Base-by-base conservation (phyloP, 106 monocot species). In the Dactylorhiza incarnata region DNA sequence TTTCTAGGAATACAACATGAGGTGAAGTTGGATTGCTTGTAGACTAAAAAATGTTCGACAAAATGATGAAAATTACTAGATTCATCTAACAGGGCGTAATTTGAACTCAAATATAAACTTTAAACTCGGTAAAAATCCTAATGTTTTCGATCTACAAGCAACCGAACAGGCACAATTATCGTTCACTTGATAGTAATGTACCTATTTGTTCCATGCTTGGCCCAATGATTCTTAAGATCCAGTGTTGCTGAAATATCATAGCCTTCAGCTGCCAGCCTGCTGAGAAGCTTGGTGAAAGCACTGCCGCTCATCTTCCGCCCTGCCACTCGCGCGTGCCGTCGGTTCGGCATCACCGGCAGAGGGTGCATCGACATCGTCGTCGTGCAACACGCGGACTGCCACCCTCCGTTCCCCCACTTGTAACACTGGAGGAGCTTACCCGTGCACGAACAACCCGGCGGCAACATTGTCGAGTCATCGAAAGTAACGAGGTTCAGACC, bases 241-340 rank as follows among this genome's bases (percentile, higher is more conserved):
- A 90, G 22, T 5, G 87, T 71, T 14, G 66, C 45, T 7, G 87
- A 90, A 3, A 90, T 61, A 83, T 90, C 87, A 43, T 90, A 75
- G 11, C 90, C 82, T n/a, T 87, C 81, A 12, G 79, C 82, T 9
- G 87, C 85, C 44, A 85, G 24, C 66, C 87, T 78, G 74, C 81
- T 90, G 20, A 87, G 76, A 26, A 87, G 73, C 71, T 85, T 90
- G 10, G 14, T 85, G 77, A 87, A 87, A 20, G 73, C 87, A 71
- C 75, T 77, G 59, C 90, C 87, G n/a, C 87, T 90, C 90, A 90
- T 87, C 75, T 87, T 90, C 66, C 87, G 63, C 4, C 90, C 90
- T 0, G 81, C 83, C 4, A 90, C 72, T 3, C 86, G 85, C 1
- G 81, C 82, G 26, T 87, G 87, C n/a, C 90, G 61, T 77, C 79